phyloP scores from a whole-genome alignment of 2,329 filamentous ascomycete species.

The Aureobasidium musti region DNA sequence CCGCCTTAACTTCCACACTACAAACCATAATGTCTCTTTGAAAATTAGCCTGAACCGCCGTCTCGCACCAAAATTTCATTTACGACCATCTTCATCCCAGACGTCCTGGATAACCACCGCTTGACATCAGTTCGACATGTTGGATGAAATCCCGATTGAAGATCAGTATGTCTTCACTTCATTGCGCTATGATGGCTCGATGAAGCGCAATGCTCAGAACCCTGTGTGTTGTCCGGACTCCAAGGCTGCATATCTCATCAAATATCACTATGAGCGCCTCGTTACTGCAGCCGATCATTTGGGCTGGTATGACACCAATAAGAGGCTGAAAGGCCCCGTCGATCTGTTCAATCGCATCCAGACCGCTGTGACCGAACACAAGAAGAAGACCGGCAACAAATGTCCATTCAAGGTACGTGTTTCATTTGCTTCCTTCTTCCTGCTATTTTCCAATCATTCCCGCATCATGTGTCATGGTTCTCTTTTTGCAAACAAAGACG shows the following conservation, averaged over 20 bases:
- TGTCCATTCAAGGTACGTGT: conserved; percentile 30
- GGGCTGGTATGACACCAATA: conserved; percentile 46
- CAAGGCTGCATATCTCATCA: conserved; percentile 74
- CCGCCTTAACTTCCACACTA: conserved; percentile 23
- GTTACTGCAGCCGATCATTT: conserved; percentile 59
- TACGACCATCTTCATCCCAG: neutral
- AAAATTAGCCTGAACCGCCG: conserved; percentile 20
- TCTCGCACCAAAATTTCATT: neutral
- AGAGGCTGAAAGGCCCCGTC: conserved; percentile 41
- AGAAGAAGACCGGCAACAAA: conserved; percentile 38
- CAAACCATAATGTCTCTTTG: conserved; percentile 25
- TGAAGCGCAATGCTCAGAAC: conserved; percentile 42
- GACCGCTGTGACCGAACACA: conserved; percentile 38
- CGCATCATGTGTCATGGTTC: neutral
- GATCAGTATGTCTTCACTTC: conserved; percentile 62
- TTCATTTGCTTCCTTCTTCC: neutral
- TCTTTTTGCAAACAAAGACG: neutral
- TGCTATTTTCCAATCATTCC: neutral
- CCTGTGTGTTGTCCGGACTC: conserved; percentile 50
- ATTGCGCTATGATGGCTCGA: conserved; percentile 66
- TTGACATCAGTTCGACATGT: conserved; percentile 10
- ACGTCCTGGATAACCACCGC: conserved; percentile 1
- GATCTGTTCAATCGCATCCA: conserved; percentile 40
- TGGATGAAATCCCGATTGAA: conserved; percentile 31
- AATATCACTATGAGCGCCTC: conserved; percentile 74